Evolutionary conservation across 345 rosid genomes (phyloP), one percentile per base, ranked within the genome.

Genomic region (Pugionium dolabratum): DNA sequence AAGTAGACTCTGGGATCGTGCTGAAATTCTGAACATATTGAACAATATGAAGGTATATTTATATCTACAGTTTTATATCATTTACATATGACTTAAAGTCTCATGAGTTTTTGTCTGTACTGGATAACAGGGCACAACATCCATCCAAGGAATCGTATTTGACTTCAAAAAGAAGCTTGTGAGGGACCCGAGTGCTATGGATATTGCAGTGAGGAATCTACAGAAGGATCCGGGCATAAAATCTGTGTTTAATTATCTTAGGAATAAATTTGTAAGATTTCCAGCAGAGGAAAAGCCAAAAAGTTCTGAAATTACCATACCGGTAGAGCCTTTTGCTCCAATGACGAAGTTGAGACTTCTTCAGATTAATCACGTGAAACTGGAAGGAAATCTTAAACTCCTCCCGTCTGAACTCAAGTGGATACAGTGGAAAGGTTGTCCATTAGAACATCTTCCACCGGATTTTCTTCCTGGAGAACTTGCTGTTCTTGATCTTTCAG

Each of bases 401-500:
- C 79, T 90, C 43, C 88, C 94, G 25, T 49, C 54, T 39, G 80
- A 73, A 43, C 53, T 87, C 62, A 84, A 78, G 69, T 90, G 94
- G 86, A 79, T 90, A 29, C 87, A 80, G 36, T 87, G 91, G 97
- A 83, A 75, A 75, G 78, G 80, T 18, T 87, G 91, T 55, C 75
- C 82, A 2, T 41, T 81, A 77, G 55, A 73, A 75, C 58, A 45
- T 28, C 75, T 90, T 35, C 88, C 88, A 45, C 62, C 73, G 27
- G 69, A 76, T 49, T 71, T 78, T 59, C 64, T 46, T 60, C 74
- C 78, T 45, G 2, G 43, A 11, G 44, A 81, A 54, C 86, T 87
- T 47, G 85, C 81, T 11, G 84, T 90, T 66, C 88, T 87, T 72
- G 84, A 90, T 78, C 90, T 90, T 73, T 82, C 91, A 7, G 75